Conservation (phyloP, 192 early-diverging fungal genomes). For the Gamsiella multidivaricata region DNA sequence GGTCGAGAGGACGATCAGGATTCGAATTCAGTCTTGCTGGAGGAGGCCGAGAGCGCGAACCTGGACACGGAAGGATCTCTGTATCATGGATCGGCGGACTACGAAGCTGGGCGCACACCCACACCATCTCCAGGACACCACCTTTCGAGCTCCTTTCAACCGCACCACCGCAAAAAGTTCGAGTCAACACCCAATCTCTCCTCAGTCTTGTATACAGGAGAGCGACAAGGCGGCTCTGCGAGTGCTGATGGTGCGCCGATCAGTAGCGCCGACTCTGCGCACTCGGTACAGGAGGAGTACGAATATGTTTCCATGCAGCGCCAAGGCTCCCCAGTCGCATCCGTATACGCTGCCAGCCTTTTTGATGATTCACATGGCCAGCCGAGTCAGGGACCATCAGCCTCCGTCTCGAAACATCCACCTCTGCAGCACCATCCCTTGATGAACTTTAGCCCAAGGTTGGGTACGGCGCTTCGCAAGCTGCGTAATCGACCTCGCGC, state of each 20-base stretch:
- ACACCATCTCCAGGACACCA: slow-evolving; percentile 1
- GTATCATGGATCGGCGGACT: slow-evolving; percentile 7
- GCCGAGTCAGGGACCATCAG: slow-evolving; percentile 1
- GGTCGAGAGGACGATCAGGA: slow-evolving; percentile 5
- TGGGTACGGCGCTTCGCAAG: slow-evolving; percentile 18
- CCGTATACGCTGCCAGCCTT: slow-evolving; percentile 30
- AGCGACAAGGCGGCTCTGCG: not conserved
- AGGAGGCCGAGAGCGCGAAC: slow-evolving; percentile 12
- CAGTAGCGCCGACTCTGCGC: not conserved
- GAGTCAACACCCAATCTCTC: slow-evolving; percentile 39
- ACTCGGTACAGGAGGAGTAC: slow-evolving; percentile 10
- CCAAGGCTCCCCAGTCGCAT: slow-evolving; percentile 5
- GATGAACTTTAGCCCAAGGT: slow-evolving; percentile 9
- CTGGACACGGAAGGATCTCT: not conserved
- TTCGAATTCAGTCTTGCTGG: not conserved
- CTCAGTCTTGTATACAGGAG: not conserved
- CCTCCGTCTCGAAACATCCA: not conserved
- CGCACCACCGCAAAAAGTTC: slow-evolving; percentile 29
- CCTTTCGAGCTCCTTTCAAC: slow-evolving; percentile 4
- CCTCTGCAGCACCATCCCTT: not conserved
- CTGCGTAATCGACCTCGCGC: slow-evolving; percentile 19
- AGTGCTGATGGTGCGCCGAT: not conserved
- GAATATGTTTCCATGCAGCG: not conserved
- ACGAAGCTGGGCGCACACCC: too few relatives aligned
- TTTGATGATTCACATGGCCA: too few relatives aligned